phyloP scores from a whole-genome alignment of 2,329 filamentous ascomycete species.

The Chalaropsis ovoidea region DNA sequence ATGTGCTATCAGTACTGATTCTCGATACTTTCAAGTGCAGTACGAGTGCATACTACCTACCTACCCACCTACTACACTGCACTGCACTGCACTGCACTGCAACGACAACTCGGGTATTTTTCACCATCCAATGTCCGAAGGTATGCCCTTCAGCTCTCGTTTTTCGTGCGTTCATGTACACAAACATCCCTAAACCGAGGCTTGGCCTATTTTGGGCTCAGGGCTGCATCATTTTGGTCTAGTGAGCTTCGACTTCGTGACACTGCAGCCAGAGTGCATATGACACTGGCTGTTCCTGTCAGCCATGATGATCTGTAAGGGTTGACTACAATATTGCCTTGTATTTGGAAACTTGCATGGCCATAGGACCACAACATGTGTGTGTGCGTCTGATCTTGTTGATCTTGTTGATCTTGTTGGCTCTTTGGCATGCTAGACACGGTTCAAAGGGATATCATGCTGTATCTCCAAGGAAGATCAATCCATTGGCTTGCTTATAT shows the following conservation, averaged over 20 bases:
- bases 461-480: not conserved
- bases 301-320: slow-evolving; percentile 12
- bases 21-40: not conserved
- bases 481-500: not conserved
- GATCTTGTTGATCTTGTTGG: not conserved
- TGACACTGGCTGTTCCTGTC: not conserved
- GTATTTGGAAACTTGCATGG: not conserved
- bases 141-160: not conserved
- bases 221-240: not conserved
- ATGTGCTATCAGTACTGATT: not conserved
- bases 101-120: not conserved
- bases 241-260: not conserved
- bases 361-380: not conserved
- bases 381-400: not conserved
- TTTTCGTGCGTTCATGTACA: not conserved
- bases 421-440: not conserved
- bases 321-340: not conserved
- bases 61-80: not conserved
- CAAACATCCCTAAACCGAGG: not conserved
- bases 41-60: not conserved
- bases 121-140: not conserved
- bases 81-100: not conserved
- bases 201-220: not conserved
- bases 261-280: not conserved
- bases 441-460: not conserved